These are phyloP conservation scores for Knoxia roxburghii DNA, from an alignment of 257 asterid genomes.

Conservation along the genomic window DNA sequence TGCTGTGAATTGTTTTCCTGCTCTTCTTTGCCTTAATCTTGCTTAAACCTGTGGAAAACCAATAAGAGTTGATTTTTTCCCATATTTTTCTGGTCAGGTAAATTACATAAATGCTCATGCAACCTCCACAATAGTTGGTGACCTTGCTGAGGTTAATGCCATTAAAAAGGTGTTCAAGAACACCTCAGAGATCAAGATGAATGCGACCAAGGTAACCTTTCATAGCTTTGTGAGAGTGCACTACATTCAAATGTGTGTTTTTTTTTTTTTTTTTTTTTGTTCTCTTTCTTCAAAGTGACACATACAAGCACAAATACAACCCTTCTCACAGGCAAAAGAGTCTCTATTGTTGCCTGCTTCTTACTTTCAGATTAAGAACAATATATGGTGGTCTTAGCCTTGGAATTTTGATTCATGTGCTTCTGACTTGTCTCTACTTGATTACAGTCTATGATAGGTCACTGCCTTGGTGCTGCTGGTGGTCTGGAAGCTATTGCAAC, in stretches of 20 bases:
- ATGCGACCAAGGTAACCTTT: constrained; percentile 69
- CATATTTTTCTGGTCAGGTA: constrained; percentile 48
- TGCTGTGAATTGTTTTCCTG: background rate
- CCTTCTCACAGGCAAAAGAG: background rate
- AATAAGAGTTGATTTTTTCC: background rate
- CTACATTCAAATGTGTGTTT: background rate
- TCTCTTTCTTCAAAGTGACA: background rate
- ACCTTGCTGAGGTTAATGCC: constrained; percentile 88
- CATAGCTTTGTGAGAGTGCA: background rate
- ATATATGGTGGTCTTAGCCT: background rate
- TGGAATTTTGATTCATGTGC: background rate
- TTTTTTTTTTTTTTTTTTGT: background rate
- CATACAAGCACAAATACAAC: background rate
- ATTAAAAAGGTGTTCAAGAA: constrained; percentile 85
- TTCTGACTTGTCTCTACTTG: constrained; percentile 11
- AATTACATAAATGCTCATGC: constrained; percentile 95
- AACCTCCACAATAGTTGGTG: constrained; percentile 89
- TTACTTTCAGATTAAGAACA: background rate
- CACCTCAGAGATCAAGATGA: constrained; percentile 72
- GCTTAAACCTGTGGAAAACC: background rate
- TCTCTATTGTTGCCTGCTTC: background rate
- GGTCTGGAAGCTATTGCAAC: constrained; percentile 95
- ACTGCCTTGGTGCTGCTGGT: constrained; percentile 96
- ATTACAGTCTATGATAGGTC: constrained; percentile 93
- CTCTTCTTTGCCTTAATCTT: too few species aligned